A percentile compares a stretch with the other conserved stretches of the same genome.
These are phyloP conservation scores for Trametes cinnabarina DNA, from an alignment of 768 basidiomycete species.

Conservation along the genomic window DNA sequence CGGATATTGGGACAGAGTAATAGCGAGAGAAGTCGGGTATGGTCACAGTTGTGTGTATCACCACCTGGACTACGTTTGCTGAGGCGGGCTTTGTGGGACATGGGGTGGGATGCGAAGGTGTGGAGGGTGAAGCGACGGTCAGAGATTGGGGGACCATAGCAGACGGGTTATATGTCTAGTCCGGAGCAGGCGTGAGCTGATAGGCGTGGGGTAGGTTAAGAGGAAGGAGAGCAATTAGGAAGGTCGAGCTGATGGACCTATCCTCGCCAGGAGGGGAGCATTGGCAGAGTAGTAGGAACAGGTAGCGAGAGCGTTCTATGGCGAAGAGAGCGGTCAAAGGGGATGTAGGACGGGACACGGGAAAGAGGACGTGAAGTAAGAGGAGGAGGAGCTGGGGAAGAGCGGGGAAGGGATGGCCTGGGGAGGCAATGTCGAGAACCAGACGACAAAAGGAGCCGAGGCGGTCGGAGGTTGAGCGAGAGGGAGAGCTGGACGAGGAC, in stretches of 20 bases:
- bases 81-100: slow-evolving; percentile 5
- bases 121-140: background rate
- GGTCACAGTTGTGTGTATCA: slow-evolving; percentile 48
- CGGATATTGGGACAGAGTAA: slow-evolving; percentile 41
- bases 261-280: slow-evolving; percentile 18
- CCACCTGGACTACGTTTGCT: slow-evolving; percentile 45
- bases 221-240: background rate
- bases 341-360: background rate
- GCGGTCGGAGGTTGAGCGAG: background rate
- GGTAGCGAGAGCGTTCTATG: too few relatives aligned
- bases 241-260: background rate
- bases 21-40: slow-evolving; percentile 47
- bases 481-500: background rate
- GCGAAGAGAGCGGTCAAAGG: too few relatives aligned
- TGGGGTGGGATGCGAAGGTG: background rate
- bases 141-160: background rate
- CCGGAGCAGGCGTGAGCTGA: too few relatives aligned
- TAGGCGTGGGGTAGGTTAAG: too few relatives aligned
- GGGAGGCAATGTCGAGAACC: background rate
- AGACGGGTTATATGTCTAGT: too few relatives aligned
- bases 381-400: background rate
- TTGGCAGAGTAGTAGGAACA: background rate
- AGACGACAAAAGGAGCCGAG: slow-evolving; percentile 1
- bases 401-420: background rate
- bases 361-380: background rate